Evolutionary conservation across 164 flowering plant genomes (phyloP), one percentile per base, ranked within the genome.

Genomic region (Aristolochia fimbriata): DNA sequence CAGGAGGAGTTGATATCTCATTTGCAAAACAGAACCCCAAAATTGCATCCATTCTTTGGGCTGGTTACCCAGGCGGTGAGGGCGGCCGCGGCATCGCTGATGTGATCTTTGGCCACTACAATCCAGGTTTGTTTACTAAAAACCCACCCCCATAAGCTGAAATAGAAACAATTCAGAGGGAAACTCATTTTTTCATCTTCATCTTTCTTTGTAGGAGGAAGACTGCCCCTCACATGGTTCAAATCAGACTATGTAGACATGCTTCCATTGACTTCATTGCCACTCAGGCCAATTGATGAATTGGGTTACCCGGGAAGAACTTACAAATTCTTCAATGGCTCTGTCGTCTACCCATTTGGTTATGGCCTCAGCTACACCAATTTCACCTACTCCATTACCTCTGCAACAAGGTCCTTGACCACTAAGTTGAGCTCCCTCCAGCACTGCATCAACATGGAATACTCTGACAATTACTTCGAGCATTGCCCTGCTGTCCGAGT

Each of bases 61-160:
- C 66, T 24, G 94, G 94, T 0, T 89, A 85, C 64, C 91, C 96
- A 8, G 96, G 94, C 15, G 86, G 78, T 54, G 89, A 83, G 19
- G 94, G 96, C 0, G 94, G 91, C 2, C 61, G 76, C 6, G 88
- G 91, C 52, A 78, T 89, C 27, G 89, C 94, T 15, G 85, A 89
- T 59, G 71, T 87, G 16, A 41, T 80, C 3, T 76, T 76, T 46
- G 84, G 84, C 15, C 68, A 81, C 14, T 71, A 71, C 46, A 76
- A 74, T 60, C 82, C 80, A 0, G 57, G 67, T 58, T 10, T 15
- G 62, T 24, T 15, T 20, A 53, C 4, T 53, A 7, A 8, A 7
- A 33, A 4, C 17, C 22, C 22, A 4, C 30, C 2, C 2, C 30
- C 30, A 27, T 2, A 14, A 8, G 27, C 15, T 48, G 17, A 21